Conservation (phyloP, 2,329 filamentous ascomycete genomes). For the Fusarium sp. region DNA sequence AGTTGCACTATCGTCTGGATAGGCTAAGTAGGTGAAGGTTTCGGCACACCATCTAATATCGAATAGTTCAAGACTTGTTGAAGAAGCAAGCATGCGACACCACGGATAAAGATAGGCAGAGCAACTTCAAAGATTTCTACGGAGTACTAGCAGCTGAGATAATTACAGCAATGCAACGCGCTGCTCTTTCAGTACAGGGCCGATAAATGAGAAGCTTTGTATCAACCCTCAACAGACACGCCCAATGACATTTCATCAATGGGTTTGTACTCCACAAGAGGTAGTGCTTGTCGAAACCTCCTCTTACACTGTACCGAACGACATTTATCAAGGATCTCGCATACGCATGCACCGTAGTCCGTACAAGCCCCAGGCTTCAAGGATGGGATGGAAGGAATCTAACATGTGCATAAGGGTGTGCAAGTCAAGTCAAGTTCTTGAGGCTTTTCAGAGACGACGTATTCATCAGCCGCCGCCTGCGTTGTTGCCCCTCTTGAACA, state of each 20-base stretch:
- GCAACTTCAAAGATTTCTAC: conserved; percentile 9
- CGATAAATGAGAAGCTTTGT: conserved; percentile 31
- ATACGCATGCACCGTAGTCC: conserved; percentile 12
- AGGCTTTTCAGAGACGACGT: conserved; percentile 18
- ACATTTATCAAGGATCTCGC: conserved; percentile 29
- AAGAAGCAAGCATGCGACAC: conserved; percentile 31
- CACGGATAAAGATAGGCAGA: conserved; percentile 8
- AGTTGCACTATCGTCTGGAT: conserved; percentile 34
- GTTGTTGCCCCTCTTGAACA: conserved; percentile 1
- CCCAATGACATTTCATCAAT: conserved; percentile 29
- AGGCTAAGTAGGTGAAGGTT: conserved; percentile 29
- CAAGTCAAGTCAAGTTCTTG: conserved; percentile 12
- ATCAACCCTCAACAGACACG: conserved; percentile 14
- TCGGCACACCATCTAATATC: conserved; percentile 21
- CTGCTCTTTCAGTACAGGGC: conserved; percentile 23
- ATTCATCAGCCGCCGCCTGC: conserved; percentile 5
- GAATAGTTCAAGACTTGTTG: conserved; percentile 14
- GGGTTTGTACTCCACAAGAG: conserved; percentile 19
- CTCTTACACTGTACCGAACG: conserved; percentile 32
- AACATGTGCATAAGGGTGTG: conserved; percentile 22
- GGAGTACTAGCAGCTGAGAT: conserved; percentile 4
- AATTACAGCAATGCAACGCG: conserved; percentile 18
- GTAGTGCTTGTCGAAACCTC: conserved; percentile 27
- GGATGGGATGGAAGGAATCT: conserved; percentile 27
- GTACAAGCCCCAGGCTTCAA: conserved; percentile 28